Evolutionary conservation across 1,284 basidiomycete genomes (phyloP).

Genomic region (Irpex sp.): DNA sequence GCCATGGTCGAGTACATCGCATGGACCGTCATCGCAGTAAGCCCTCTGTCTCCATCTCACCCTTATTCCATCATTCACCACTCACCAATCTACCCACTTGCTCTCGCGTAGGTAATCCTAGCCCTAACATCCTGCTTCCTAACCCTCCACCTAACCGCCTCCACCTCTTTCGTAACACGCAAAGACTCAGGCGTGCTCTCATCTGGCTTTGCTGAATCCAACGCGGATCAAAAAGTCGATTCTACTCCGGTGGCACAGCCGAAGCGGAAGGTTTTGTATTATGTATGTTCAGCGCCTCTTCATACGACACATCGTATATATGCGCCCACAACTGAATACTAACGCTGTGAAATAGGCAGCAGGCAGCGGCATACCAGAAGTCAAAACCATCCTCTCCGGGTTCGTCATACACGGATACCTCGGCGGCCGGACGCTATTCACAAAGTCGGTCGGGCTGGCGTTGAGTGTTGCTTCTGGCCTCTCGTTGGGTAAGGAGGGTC

Average conservation of each 20-base stretch:
- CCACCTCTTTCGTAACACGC: conserved; percentile 79
- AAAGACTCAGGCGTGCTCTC: conserved; percentile 78
- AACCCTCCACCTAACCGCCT: conserved; percentile 85
- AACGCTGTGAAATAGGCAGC: no score
- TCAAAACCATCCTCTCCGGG: conserved; percentile 95
- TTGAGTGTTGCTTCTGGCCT: conserved; percentile 90
- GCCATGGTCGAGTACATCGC: conserved; percentile 61
- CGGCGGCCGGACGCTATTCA: conserved; percentile 83
- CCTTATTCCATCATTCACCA: no score
- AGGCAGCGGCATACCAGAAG: conserved; percentile 94
- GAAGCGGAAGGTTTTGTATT: conserved; percentile 75
- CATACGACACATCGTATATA: not conserved
- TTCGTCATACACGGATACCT: conserved; percentile 98
- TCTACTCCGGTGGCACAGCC: conserved; percentile 21
- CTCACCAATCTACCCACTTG: no score
- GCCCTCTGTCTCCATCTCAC: no score
- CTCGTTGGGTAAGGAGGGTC: conserved; percentile 92
- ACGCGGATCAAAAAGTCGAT: conserved; percentile 21
- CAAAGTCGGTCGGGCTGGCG: conserved; percentile 85
- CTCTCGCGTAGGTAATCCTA: no score
- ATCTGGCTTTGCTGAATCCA: conserved; percentile 38
- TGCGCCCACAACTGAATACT: no score
- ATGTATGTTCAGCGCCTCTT: conserved; percentile 43
- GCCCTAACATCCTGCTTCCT: conserved; percentile 71
- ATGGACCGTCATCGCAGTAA: conserved; percentile 77